These are phyloP conservation scores for Thinopyrum obtusiflorum DNA, from an alignment of 202 grass and related monocot species.

Conservation along the genomic window DNA sequence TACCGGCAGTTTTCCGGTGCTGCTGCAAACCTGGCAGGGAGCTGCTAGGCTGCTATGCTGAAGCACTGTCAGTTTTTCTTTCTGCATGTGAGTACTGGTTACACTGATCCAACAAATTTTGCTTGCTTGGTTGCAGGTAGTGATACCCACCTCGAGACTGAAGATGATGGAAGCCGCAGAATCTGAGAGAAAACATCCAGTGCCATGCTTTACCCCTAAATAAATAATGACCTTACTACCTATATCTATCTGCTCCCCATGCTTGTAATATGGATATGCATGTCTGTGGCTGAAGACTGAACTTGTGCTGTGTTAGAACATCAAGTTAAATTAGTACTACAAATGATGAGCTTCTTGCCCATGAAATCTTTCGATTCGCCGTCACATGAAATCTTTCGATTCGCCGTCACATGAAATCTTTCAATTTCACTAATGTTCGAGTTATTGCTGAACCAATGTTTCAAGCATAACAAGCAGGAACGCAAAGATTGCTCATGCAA, in stretches of 20 bases:
- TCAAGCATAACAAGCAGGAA: background rate
- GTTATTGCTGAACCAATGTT: no score
- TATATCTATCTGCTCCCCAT: background rate
- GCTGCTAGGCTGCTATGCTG: background rate
- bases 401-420: no score
- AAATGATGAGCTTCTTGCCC: background rate
- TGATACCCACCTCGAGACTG: background rate
- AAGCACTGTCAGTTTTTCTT: background rate
- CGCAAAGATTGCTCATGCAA: background rate
- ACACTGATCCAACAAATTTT: background rate
- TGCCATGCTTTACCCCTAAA: background rate
- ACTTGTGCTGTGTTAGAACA: background rate
- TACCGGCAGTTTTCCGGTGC: background rate
- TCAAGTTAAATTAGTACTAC: background rate
- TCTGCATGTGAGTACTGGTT: background rate
- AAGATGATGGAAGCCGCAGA: background rate
- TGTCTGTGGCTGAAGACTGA: background rate
- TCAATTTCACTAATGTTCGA: no score
- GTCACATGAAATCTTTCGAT: background rate
- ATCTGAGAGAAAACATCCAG: background rate
- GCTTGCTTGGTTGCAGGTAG: conserved; percentile 32
- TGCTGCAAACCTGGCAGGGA: background rate
- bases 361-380: background rate
- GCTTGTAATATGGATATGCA: conserved; percentile 11
- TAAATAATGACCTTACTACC: background rate